A percentile compares a stretch with the other conserved stretches of the same genome.
Evolutionary conservation across 2,329 filamentous ascomycete species (phyloP).

Genomic region (Pleomassaria siparia): DNA sequence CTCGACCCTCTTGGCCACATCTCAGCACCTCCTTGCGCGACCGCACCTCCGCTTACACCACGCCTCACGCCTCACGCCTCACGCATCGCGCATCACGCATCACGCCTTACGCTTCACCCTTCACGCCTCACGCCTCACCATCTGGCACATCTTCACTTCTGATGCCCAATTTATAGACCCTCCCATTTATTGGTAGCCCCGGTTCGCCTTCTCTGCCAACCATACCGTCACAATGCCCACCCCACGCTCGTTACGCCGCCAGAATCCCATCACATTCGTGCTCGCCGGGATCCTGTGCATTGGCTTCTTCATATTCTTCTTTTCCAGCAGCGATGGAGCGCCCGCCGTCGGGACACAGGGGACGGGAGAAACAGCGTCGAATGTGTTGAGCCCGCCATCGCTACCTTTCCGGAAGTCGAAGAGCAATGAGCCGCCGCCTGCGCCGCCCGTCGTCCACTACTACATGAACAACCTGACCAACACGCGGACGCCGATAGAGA

Average conservation of each 20-base stretch:
- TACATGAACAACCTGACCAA: constrained; percentile 94
- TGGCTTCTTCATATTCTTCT: constrained; percentile 59
- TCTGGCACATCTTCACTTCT: constrained; percentile 22
- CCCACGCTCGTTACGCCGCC: constrained; percentile 72
- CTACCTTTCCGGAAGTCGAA: constrained; percentile 70
- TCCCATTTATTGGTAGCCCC: constrained; percentile 29
- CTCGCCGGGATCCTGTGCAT: constrained; percentile 73
- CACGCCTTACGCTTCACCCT: too few species aligned
- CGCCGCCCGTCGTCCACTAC: constrained; percentile 88
- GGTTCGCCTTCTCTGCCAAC: constrained; percentile 20
- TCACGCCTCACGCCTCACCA: constrained; percentile 9
- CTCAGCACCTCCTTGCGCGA: constrained; percentile 30
- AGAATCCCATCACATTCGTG: constrained; percentile 73
- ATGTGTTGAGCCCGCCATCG: constrained; percentile 72
- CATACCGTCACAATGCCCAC: constrained; percentile 58
- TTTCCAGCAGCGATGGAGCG: constrained; percentile 61
- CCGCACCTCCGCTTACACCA: background rate
- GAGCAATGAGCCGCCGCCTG: constrained; percentile 57
- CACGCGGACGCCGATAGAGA: constrained; percentile 71
- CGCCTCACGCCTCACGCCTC: too few species aligned
- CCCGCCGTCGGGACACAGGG: constrained; percentile 51
- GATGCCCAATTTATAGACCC: constrained; percentile 37
- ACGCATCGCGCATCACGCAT: too few species aligned
- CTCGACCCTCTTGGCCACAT: constrained; percentile 29
- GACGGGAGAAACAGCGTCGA: constrained; percentile 60